Percentiles rank a stretch among this genome's conserved stretches.
Evolutionary conservation across 441 rosid species (phyloP).

Genomic region (Mallotus japonicus): DNA sequence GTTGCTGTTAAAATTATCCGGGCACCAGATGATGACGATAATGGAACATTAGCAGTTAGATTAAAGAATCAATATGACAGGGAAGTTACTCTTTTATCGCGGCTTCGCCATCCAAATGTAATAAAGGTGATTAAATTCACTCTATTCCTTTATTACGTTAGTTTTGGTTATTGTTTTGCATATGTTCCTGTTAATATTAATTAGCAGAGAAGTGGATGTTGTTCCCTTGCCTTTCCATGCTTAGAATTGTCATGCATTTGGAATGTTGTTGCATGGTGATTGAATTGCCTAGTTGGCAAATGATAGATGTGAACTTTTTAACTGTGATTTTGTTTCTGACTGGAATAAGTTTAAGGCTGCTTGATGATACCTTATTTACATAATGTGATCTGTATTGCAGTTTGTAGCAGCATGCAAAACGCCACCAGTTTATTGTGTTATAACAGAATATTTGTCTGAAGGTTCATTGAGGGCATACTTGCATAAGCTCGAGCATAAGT

Average conservation of each 20-base stretch:
- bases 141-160: not conserved
- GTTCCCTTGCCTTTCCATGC: not conserved
- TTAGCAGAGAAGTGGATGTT: too few species aligned
- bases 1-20: constrained; percentile 94
- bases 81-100: constrained; percentile 80
- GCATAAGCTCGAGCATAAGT: constrained; percentile 80
- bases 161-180: not conserved
- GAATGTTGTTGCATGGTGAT: not conserved
- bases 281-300: not conserved
- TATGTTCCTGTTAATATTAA: not conserved
- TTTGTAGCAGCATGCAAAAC: constrained; percentile 87
- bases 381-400: constrained; percentile 45
- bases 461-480: constrained; percentile 91
- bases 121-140: constrained; percentile 65
- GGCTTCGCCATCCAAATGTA: constrained; percentile 70
- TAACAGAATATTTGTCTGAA: constrained; percentile 85
- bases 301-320: not conserved
- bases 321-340: not conserved
- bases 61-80: constrained; percentile 81
- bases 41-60: constrained; percentile 56
- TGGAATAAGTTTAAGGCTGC: constrained; percentile 4
- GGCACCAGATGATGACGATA: constrained; percentile 84
- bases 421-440: constrained; percentile 77
- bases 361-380: constrained; percentile 23
- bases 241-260: constrained; percentile 4